Base-by-base conservation (phyloP, 2,329 filamentous ascomycete genomes). In the Monilinia laxa region DNA sequence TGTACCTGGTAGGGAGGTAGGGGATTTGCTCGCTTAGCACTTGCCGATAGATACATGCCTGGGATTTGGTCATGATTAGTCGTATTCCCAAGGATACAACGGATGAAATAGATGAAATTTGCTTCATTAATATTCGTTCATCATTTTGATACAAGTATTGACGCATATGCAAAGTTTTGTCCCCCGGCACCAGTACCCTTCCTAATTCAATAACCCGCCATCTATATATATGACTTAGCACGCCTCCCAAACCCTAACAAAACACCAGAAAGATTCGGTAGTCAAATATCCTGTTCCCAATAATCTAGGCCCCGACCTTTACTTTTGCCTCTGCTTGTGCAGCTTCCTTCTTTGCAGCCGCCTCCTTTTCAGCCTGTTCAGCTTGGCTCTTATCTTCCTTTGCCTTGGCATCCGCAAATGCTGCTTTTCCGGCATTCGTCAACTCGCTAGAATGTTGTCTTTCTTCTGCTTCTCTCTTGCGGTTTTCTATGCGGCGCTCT, bases 401-500 rank as follows among this genome's bases (percentile, higher is more conserved):
- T n/a, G 57, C 64, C 38, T 60, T 64, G 2, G 62, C 62, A 47
- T 70, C 66, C 51, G 70, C 66, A 23, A 51, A 68, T 31, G 71
- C 67, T 11, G 71, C 64, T 23, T 71, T 70, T 35, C 73, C 70
- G 1, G 68, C 69, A 51, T 76, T 76, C 62, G 87, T 88, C 62
- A 64, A 56, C 40, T 56, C 62, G 7, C 18, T 45, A 18, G 52
- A 42, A 35, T 45, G 20, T 4, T 67, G 66, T 12, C 11, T 35
- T 54, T 65, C 45, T 38, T 28, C 31, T 18, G 69, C 92, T 95
- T 58, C 90, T 91, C 71, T 67, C 65, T 75, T 73, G 23, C 74
- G 70, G 3, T 81, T 81, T 68, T 83, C 82, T 18, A 85, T 79
- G 62, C 82, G 79, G 69, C 83, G 82, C 81, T 94, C 91, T 81